phyloP scores from a whole-genome alignment of 805 yeast species.

The Pichia cephalocereana region DNA sequence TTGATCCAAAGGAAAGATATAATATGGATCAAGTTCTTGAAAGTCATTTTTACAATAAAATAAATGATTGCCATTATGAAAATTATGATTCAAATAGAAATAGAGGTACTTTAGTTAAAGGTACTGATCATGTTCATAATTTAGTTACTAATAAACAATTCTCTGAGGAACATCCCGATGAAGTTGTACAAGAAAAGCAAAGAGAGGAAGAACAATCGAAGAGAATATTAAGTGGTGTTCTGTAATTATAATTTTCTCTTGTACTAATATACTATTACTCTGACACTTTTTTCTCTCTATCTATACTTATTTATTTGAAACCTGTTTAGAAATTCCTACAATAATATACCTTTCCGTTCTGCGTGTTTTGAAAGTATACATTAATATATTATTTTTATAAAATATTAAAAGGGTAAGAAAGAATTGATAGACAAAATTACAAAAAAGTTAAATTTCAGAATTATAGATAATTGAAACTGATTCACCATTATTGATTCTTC shows the following conservation, averaged over 20 bases:
- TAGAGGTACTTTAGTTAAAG: conserved; percentile 15
- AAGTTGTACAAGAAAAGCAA: conserved; percentile 15
- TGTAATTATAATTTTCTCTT: not conserved
- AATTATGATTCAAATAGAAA: conserved; percentile 14
- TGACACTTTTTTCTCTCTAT: not conserved
- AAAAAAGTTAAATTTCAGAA: conserved; percentile 47
- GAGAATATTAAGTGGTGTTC: not conserved
- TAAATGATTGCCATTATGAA: conserved; percentile 43
- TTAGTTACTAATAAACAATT: conserved; percentile 60
- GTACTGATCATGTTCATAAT: conserved; percentile 51
- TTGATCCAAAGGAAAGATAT: conserved; percentile 51
- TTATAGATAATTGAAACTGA: conserved; percentile 89
- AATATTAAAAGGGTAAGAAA: not conserved
- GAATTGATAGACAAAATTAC: conserved; percentile 5
- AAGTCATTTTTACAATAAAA: conserved; percentile 49
- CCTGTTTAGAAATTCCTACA: not conserved
- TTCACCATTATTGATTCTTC: conserved; percentile 97
- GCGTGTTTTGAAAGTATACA: not conserved
- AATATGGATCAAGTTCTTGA: conserved; percentile 45
- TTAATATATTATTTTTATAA: too few relatives aligned
- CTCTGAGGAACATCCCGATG: conserved; percentile 30
- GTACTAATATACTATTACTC: not conserved
- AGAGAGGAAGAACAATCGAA: conserved; percentile 6
- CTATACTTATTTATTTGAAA: not conserved
- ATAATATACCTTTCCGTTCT: too few relatives aligned